Base-by-base conservation (phyloP, 352 stramenopile species). In the Blastocystis sp. region DNA sequence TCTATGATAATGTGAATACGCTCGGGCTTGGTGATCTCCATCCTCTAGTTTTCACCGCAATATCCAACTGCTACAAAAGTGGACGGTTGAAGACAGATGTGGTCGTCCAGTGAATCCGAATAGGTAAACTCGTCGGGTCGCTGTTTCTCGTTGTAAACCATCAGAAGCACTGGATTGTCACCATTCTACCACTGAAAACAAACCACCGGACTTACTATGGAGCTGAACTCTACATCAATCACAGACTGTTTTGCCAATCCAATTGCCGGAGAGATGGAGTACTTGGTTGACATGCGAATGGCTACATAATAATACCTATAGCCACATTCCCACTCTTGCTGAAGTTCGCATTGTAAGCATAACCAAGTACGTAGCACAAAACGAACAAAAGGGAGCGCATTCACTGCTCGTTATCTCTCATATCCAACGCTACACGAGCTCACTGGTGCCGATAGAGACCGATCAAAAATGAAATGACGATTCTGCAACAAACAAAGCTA, bases 91-190 rank as follows among this genome's bases (percentile, higher is more conserved):
- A 81, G 46, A 65, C 69, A 81, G 8, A 44, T 32, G 24, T 81
- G 44, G 18, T 61, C 46, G 36, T 46, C 32, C 18, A 48, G 24
- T 24, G 40, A 42, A 61, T 81, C 69, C 24, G 69, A 81, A n/a
- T 81, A 81, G 32, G 69, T 38, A 65, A 81, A 81, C 42, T 49
- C 69, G 42, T 81, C 69, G 9, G 69, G 69, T 46, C 46, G 9
- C 53, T 81, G 69, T 16, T 81, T 81, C 6, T 48, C 54, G 40
- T 81, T 51, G 32, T 81, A 81, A 21, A 81, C 56, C 69, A 81
- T 81, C 46, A 81, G 29, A 36, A 81, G 34, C 18, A 81, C 4
- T 6, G 69, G 46, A 46, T 81, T 81, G 7, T 81, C 69, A 42
- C 69, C 69, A 29, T 49, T 51, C 69, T 81, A 65, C n/a, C 29